Evolutionary conservation across 2,329 filamentous ascomycete genomes (phyloP).

Genomic region (Fusarium praegraminearum): DNA sequence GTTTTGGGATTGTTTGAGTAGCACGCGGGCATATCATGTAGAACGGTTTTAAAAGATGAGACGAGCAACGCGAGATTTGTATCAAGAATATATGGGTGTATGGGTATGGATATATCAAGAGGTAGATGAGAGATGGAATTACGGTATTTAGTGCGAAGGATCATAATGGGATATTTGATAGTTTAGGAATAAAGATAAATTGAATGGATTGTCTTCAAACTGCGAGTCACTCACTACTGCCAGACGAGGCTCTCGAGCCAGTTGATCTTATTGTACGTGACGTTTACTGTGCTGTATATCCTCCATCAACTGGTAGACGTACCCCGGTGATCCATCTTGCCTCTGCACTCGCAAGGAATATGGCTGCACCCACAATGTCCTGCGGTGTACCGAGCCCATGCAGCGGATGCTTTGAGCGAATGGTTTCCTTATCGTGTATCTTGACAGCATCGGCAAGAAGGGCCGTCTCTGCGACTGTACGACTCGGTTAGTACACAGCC

Average conservation of each 20-base stretch:
- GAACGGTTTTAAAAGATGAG: constrained; percentile 24
- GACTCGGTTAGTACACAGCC: rapidly evolving
- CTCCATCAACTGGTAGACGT: constrained; percentile 56
- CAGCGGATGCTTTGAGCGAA: constrained; percentile 43
- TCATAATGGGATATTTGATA: constrained; percentile 10
- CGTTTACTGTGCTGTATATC: constrained; percentile 51
- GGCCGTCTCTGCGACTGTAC: constrained; percentile 44
- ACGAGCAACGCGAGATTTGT: constrained; percentile 40
- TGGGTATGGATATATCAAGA: background rate
- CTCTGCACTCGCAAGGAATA: constrained; percentile 55
- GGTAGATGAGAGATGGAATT: background rate
- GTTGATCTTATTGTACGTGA: too few relatives aligned
- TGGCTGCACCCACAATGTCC: constrained; percentile 51
- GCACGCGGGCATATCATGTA: constrained; percentile 22
- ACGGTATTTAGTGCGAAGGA: background rate
- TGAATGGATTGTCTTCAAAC: constrained; percentile 2
- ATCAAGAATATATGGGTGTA: constrained; percentile 16
- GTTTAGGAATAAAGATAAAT: constrained; percentile 10
- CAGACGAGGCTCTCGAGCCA: background rate
- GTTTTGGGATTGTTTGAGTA: constrained; percentile 7
- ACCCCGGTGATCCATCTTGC: constrained; percentile 58
- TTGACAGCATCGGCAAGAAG: constrained; percentile 45
- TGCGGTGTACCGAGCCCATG: constrained; percentile 47
- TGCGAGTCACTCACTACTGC: background rate
- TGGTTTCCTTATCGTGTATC: constrained; percentile 24